A percentile compares a stretch with the other conserved stretches of the same genome.
These are phyloP conservation scores for Meyerozyma athensensis DNA, from an alignment of 1,139 yeast species.

Conservation along the genomic window DNA sequence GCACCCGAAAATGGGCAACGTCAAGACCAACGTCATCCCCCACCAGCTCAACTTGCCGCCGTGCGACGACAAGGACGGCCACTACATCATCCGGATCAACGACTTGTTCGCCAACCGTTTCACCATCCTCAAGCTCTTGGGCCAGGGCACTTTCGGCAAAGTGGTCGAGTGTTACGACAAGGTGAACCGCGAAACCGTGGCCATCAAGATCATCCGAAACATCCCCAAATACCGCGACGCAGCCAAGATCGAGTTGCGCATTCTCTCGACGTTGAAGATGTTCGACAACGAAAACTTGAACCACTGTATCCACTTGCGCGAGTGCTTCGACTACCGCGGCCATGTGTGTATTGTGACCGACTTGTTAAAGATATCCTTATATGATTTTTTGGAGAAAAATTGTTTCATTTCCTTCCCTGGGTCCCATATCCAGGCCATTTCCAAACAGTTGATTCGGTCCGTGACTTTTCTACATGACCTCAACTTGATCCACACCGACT, in stretches of 20 bases:
- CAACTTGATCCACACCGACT: conserved; percentile 87
- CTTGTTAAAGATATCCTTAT: conserved; percentile 75
- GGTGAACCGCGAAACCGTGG: conserved; percentile 60
- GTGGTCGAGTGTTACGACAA: conserved; percentile 73
- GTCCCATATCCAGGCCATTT: conserved; percentile 82
- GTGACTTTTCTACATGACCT: conserved; percentile 88
- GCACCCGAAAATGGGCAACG: conserved; percentile 41
- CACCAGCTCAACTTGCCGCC: conserved; percentile 38
- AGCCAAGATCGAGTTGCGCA: conserved; percentile 75
- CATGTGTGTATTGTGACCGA: conserved; percentile 95
- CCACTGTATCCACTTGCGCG: conserved; percentile 75
- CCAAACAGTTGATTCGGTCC: conserved; percentile 78
- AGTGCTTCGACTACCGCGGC: conserved; percentile 88
- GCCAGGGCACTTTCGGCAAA: conserved; percentile 98
- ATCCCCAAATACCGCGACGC: conserved; percentile 81
- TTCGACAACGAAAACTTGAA: conserved; percentile 65
- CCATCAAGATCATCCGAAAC: conserved; percentile 83
- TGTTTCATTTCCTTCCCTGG: conserved; percentile 74
- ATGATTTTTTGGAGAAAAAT: conserved; percentile 81
- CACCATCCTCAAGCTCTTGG: conserved; percentile 62
- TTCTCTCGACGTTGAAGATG: conserved; percentile 73
- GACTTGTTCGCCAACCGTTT: conserved; percentile 66
- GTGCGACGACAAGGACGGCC: conserved; percentile 78
- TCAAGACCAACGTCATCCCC: conserved; percentile 37
- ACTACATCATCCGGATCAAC: conserved; percentile 62